Base-by-base conservation (phyloP, 371 early-diverging fungal genomes). In the Apophysomyces elegans region DNA sequence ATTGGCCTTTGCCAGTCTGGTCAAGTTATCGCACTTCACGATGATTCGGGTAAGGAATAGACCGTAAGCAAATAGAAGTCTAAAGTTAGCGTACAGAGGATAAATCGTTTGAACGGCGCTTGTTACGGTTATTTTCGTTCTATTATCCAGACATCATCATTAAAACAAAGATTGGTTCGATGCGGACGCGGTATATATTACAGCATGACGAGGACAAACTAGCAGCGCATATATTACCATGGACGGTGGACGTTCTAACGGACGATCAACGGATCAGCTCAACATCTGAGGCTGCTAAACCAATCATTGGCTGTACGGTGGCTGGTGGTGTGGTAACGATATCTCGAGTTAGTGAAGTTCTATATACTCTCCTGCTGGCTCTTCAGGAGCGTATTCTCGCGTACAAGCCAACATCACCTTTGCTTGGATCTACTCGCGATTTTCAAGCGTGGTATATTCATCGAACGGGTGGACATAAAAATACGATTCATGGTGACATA, bases 141-240 rank as follows among this genome's bases (percentile, higher is more conserved):
- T 75, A 77, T 36, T 75, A 75, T 62, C 65, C 77, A 0, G 80
- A 80, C 32, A 69, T 77, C 46, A 60, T 80, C 35, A 68, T 73
- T 14, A 65, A 68, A 7, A 73, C 77, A 0, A 61, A 39, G 1
- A 39, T 79, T 37, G 71, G 70, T 0, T 41, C 69, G 26, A 41
- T 76, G 12, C 43, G 66, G 7, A 45, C 76, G 1, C 67, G 56
- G 3, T n/a, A 45, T n/a, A 61, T 66, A 21, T 9, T 69, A 1
- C 37, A 47, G 32, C 62, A 54, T 44, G 39, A 58, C 3, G 41
- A 58, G 38, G 36, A 62, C 16, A 16, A 35, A 5, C 35, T 64
- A 2, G 16, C 58, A 1, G 26, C 57, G 0, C 67, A 77, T 44
- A 14, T 77, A 6, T 12, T 77, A 21, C 60, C 75, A 1, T 78